Percentiles rank a stretch among this genome's conserved stretches.
These are phyloP conservation scores for Pyricularia sp. DNA, from an alignment of 2,329 filamentous ascomycete genomes.

Conservation along the genomic window DNA sequence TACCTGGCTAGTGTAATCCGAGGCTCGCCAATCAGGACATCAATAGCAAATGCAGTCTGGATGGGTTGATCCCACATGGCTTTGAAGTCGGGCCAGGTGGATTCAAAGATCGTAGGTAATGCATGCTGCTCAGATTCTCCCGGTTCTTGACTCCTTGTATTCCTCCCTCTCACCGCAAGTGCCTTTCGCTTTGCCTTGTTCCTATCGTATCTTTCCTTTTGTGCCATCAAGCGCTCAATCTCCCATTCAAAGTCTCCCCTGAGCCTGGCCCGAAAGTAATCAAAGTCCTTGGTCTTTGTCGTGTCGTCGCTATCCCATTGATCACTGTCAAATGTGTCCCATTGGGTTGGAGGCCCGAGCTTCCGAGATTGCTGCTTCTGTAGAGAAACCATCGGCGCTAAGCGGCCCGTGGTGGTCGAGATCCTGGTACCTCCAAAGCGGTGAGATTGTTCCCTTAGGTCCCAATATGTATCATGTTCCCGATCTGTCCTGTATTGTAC, in stretches of 20 bases:
- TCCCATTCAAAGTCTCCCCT: conserved; percentile 10
- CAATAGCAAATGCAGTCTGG: neutral
- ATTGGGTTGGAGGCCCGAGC: neutral
- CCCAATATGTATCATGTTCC: neutral
- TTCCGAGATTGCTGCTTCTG: neutral
- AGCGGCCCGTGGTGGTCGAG: neutral
- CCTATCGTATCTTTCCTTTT: conserved; percentile 1
- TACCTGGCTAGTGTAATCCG: neutral
- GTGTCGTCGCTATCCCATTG: neutral
- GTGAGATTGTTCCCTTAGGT: too few species aligned
- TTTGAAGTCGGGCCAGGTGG: neutral
- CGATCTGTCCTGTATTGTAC: too few species aligned
- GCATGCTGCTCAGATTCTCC: neutral
- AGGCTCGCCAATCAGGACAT: neutral
- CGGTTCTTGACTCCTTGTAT: neutral
- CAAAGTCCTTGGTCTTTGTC: neutral
- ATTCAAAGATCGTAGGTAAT: neutral
- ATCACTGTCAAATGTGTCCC: neutral
- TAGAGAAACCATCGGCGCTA: neutral
- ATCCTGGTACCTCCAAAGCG: neutral
- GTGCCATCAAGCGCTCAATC: conserved; percentile 6
- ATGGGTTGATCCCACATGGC: neutral
- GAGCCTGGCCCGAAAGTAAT: conserved; percentile 3
- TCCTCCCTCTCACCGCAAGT: neutral
- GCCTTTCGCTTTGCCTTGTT: neutral